Evolutionary conservation across 192 early-diverging fungal genomes (phyloP).

Genomic region (Podila epigama): DNA sequence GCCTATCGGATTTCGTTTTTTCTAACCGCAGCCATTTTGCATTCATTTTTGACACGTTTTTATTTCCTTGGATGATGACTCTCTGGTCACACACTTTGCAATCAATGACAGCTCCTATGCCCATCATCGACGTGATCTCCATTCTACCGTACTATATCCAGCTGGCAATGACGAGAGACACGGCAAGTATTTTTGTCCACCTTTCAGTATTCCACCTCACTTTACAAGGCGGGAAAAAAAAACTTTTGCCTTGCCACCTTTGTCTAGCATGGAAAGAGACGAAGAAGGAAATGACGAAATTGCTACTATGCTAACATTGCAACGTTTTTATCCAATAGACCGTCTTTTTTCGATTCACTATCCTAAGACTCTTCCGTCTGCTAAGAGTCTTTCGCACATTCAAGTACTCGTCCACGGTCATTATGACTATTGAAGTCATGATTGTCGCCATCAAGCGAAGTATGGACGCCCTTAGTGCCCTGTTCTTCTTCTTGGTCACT

Average conservation of each 20-base stretch:
- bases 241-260: no score
- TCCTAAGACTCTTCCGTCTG: conserved; percentile 77
- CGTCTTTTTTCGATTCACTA: conserved; percentile 85
- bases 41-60: neutral
- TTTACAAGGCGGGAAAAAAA: no score
- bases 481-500: conserved; percentile 78
- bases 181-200: conserved; percentile 42
- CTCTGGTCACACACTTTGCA: no score
- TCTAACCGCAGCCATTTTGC: neutral
- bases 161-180: conserved; percentile 67
- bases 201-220: neutral
- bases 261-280: no score
- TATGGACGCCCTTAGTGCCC: conserved; percentile 74
- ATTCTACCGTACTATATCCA: conserved; percentile 86
- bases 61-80: conserved; percentile 7
- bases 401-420: conserved; percentile 81
- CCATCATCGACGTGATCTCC: conserved; percentile 79
- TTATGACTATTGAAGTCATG: conserved; percentile 87
- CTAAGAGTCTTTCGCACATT: conserved; percentile 82
- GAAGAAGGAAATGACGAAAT: no score
- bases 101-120: conserved; percentile 67
- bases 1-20: no score
- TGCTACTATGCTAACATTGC: no score
- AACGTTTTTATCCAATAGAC: conserved; percentile 40
- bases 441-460: conserved; percentile 79